These are phyloP conservation scores for Elasticomyces elasticus DNA, from an alignment of 495 filamentous ascomycete species.

Conservation along the genomic window DNA sequence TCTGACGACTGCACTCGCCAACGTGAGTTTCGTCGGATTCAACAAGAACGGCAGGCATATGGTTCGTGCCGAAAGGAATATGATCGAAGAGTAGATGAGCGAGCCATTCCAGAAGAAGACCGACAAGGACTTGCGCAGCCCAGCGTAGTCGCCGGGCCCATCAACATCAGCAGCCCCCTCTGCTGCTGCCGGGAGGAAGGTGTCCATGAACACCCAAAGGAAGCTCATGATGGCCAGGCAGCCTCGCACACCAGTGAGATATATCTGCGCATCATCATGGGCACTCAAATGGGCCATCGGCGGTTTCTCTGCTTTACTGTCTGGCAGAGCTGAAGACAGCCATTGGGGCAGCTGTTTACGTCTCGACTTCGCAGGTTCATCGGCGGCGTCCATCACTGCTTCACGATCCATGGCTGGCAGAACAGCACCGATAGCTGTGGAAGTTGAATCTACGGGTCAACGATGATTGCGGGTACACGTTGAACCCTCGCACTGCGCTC, in stretches of 20 bases:
- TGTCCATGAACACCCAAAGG: slow-evolving; percentile 31
- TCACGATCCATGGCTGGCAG: not conserved
- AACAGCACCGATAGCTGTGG: not conserved
- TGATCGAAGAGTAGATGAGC: slow-evolving; percentile 32
- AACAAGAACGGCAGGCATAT: slow-evolving; percentile 31
- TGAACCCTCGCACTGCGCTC: not conserved
- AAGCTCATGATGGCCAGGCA: slow-evolving; percentile 29
- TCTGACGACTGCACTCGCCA: slow-evolving; percentile 24
- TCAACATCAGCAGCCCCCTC: slow-evolving; percentile 17
- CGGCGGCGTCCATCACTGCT: not conserved
- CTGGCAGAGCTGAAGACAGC: not conserved
- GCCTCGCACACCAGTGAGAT: slow-evolving; percentile 33
- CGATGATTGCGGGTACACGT: not conserved
- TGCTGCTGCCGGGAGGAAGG: slow-evolving; percentile 29
- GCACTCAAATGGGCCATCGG: not conserved
- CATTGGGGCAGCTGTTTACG: not conserved
- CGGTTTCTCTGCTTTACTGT: not conserved
- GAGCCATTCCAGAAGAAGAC: slow-evolving; percentile 34
- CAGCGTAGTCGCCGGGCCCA: slow-evolving; percentile 24
- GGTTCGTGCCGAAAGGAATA: slow-evolving; percentile 32
- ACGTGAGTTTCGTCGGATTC: slow-evolving; percentile 10
- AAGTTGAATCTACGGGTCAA: not conserved
- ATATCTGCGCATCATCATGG: slow-evolving; percentile 20
- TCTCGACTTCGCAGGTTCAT: not conserved
- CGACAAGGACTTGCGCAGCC: slow-evolving; percentile 29